phyloP scores from a whole-genome alignment of 2,329 filamentous ascomycete genomes.

The Ilyonectria sp. region DNA sequence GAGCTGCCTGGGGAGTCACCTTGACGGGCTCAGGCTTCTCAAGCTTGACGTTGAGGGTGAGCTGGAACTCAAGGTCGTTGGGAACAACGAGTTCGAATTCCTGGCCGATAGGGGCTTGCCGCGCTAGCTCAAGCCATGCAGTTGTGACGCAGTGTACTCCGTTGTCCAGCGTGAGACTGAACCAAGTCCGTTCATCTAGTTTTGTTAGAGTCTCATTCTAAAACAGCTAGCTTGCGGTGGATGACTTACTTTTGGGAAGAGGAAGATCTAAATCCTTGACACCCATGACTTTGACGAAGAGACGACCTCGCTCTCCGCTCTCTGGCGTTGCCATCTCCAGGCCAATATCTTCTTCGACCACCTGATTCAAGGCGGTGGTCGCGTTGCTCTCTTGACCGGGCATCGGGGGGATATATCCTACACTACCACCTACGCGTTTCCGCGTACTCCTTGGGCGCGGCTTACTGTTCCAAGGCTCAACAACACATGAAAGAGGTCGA shows the following conservation, averaged over 20 bases:
- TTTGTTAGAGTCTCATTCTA: conserved; percentile 42
- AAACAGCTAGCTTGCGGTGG: too few relatives aligned
- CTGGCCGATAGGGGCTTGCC: conserved; percentile 94
- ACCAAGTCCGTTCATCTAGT: conserved; percentile 89
- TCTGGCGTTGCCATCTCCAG: conserved; percentile 77
- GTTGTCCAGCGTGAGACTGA: conserved; percentile 97
- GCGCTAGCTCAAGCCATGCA: conserved; percentile 92
- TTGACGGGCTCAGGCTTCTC: conserved; percentile 77
- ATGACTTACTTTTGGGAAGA: conserved; percentile 85
- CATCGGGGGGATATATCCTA: conserved; percentile 83
- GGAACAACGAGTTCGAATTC: conserved; percentile 98
- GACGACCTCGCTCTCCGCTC: conserved; percentile 86
- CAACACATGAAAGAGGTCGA: conserved; percentile 93
- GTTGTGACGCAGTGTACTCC: conserved; percentile 98
- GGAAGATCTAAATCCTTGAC: conserved; percentile 96
- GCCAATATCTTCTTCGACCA: conserved; percentile 78
- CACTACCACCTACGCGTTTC: conserved; percentile 61
- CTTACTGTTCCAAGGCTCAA: conserved; percentile 96
- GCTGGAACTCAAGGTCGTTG: conserved; percentile 98
- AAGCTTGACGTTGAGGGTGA: conserved; percentile 95
- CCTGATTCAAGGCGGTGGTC: conserved; percentile 72
- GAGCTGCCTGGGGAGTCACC: conserved; percentile 70
- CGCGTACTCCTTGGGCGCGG: conserved; percentile 75
- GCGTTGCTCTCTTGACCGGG: conserved; percentile 91
- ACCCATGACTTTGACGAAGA: conserved; percentile 99